Conservation (phyloP, 768 basidiomycete species). For the Tylopilus intermedius region DNA sequence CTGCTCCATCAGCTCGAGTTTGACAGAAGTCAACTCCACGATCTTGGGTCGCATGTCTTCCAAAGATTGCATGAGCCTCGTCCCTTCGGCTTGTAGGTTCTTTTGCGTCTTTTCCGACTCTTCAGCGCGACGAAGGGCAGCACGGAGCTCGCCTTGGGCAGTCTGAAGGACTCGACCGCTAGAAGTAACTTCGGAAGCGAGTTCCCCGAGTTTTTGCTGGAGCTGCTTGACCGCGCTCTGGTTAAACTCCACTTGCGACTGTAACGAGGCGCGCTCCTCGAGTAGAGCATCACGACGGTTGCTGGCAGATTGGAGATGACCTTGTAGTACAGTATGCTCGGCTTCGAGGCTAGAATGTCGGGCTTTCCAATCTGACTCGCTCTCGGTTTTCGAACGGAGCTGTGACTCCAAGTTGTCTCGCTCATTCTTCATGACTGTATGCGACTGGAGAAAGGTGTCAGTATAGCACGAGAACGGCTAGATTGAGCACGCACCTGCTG, state of each 20-base stretch:
- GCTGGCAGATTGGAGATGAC: constrained; percentile 41
- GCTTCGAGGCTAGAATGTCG: constrained; percentile 47
- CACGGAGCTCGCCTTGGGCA: constrained; percentile 60
- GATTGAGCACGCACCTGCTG: constrained; percentile 53
- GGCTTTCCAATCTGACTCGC: constrained; percentile 44
- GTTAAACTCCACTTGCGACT: constrained; percentile 42
- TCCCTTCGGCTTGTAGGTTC: constrained; percentile 73
- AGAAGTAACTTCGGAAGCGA: constrained; percentile 48
- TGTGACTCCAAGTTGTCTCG: constrained; percentile 51
- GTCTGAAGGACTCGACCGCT: constrained; percentile 55
- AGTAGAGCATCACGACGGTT: constrained; percentile 44
- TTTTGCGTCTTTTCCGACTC: constrained; percentile 69
- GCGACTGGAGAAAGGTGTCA: constrained; percentile 38
- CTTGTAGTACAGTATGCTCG: constrained; percentile 35
- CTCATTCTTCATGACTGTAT: constrained; percentile 55
- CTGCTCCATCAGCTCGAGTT: constrained; percentile 64
- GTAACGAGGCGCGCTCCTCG: constrained; percentile 47
- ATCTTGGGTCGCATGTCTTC: constrained; percentile 86
- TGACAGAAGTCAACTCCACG: constrained; percentile 70
- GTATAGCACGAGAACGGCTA: background rate
- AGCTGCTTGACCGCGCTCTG: constrained; percentile 47
- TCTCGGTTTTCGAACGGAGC: constrained; percentile 37
- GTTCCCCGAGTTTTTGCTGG: constrained; percentile 54
- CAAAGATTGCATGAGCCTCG: constrained; percentile 70
- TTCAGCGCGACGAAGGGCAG: constrained; percentile 62